A percentile compares a stretch with the other conserved stretches of the same genome.
phyloP scores from a whole-genome alignment of 805 yeast genomes.

The Lachancea mirantina region DNA sequence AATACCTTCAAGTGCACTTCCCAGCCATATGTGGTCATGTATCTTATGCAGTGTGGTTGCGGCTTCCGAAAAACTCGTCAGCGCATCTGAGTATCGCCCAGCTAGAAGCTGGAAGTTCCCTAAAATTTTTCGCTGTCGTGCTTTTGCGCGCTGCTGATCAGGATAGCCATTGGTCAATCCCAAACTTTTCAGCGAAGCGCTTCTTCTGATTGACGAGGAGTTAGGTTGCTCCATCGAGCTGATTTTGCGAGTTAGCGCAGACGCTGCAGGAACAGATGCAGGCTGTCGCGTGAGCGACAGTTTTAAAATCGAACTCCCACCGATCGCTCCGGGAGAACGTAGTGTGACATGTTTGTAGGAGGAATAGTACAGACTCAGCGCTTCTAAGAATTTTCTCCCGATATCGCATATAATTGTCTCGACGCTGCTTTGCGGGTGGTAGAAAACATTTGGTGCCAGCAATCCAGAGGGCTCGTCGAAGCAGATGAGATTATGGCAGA shows the following conservation, averaged over 20 bases:
- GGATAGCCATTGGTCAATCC: slow-evolving; percentile 26
- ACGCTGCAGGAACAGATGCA: slow-evolving; percentile 7
- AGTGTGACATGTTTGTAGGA: slow-evolving; percentile 74
- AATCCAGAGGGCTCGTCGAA: slow-evolving; percentile 1
- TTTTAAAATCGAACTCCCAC: slow-evolving; percentile 40
- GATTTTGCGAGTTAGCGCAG: slow-evolving; percentile 7
- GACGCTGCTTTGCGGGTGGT: slow-evolving; percentile 21
- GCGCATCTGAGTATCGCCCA: slow-evolving; percentile 68
- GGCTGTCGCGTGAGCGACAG: slow-evolving; percentile 27
- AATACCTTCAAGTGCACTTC: slow-evolving; percentile 76
- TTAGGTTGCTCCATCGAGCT: slow-evolving; percentile 9
- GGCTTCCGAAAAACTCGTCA: slow-evolving; percentile 70
- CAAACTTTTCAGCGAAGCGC: slow-evolving; percentile 23
- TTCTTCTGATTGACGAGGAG: slow-evolving; percentile 10
- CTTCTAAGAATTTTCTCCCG: slow-evolving; percentile 52
- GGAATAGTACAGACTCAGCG: slow-evolving; percentile 61
- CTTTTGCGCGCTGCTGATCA: slow-evolving; percentile 50
- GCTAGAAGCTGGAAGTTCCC: slow-evolving; percentile 75
- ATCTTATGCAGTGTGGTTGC: slow-evolving; percentile 48
- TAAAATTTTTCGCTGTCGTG: slow-evolving; percentile 61
- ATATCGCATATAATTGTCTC: slow-evolving; percentile 73
- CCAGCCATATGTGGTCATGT: slow-evolving; percentile 82
- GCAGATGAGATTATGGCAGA: slow-evolving; percentile 27
- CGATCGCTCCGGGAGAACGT: slow-evolving; percentile 69
- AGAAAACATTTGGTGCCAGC: slow-evolving; percentile 3